phyloP scores from a whole-genome alignment of 305 asterid genomes.

The Vinca major region DNA sequence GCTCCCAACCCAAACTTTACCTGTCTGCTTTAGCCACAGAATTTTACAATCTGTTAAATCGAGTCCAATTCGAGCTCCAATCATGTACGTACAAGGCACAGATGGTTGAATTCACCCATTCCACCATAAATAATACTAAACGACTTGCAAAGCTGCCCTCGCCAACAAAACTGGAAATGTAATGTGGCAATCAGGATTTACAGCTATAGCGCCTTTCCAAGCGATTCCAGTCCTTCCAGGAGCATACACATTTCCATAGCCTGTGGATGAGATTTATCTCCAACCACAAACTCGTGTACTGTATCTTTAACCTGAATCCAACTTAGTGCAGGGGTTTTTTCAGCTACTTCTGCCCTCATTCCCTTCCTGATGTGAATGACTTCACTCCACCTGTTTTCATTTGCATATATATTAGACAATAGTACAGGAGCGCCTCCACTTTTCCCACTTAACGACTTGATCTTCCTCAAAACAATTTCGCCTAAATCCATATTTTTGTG shows the following conservation, averaged over 20 bases:
- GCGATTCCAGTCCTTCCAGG: constrained; percentile 7
- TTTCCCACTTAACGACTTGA: constrained; percentile 27
- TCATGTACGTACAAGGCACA: neutral
- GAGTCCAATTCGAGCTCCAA: neutral
- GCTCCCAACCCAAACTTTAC: neutral
- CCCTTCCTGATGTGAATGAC: constrained; percentile 32
- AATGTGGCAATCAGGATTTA: neutral
- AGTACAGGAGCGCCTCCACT: constrained; percentile 43
- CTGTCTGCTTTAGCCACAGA: neutral
- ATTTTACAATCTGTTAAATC: neutral
- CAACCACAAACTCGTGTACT: constrained; percentile 33
- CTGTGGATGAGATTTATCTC: constrained; percentile 24
- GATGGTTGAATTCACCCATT: neutral
- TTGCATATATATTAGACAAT: constrained; percentile 38
- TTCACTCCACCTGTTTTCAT: constrained; percentile 35
- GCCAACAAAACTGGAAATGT: neutral
- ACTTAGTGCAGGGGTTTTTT: constrained; percentile 41
- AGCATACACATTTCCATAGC: constrained; percentile 23
- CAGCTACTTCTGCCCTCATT: constrained; percentile 27
- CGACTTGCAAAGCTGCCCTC: neutral
- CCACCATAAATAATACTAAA: neutral
- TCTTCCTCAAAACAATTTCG: constrained; percentile 31
- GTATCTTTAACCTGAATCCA: constrained; percentile 39
- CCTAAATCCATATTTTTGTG: constrained; percentile 34
- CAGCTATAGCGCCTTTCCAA: neutral